These are phyloP conservation scores for Nephelium lappaceum DNA, from an alignment of 345 rosid species.

Conservation along the genomic window DNA sequence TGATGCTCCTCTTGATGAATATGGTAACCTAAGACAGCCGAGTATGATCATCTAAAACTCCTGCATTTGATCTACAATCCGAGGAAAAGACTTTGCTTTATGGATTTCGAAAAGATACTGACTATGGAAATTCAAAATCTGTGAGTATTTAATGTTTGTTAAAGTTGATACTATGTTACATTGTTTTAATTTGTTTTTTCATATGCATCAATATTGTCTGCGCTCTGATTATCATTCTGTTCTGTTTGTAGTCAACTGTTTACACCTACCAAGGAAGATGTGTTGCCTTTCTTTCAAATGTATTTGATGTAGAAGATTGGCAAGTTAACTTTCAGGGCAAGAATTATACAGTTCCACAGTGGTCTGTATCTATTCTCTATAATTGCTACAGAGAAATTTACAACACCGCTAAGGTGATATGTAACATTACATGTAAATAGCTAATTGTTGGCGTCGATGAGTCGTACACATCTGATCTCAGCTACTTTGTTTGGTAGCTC, in stretches of 20 bases:
- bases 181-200: neutral
- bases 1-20: conserved; percentile 50
- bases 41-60: conserved; percentile 31
- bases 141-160: conserved; percentile 11
- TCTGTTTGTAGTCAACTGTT: conserved; percentile 28
- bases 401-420: conserved; percentile 47
- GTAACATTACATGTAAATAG: neutral
- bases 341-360: conserved; percentile 25
- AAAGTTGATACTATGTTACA: neutral
- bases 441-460: neutral
- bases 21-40: conserved; percentile 36
- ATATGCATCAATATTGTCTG: neutral
- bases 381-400: conserved; percentile 45
- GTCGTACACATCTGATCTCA: neutral
- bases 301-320: neutral
- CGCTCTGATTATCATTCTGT: neutral
- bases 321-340: conserved; percentile 28
- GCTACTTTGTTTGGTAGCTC: conserved; percentile 18
- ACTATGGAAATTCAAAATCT: conserved; percentile 16
- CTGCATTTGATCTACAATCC: conserved; percentile 19
- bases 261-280: conserved; percentile 32
- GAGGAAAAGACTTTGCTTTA: conserved; percentile 12
- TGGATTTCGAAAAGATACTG: conserved; percentile 12
- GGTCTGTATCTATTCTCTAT: conserved; percentile 43
- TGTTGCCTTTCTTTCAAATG: conserved; percentile 36